Evolutionary conservation across 2,329 filamentous ascomycete species (phyloP), one percentile per base, ranked within the genome.

Genomic region (Penicillium sumatraense): DNA sequence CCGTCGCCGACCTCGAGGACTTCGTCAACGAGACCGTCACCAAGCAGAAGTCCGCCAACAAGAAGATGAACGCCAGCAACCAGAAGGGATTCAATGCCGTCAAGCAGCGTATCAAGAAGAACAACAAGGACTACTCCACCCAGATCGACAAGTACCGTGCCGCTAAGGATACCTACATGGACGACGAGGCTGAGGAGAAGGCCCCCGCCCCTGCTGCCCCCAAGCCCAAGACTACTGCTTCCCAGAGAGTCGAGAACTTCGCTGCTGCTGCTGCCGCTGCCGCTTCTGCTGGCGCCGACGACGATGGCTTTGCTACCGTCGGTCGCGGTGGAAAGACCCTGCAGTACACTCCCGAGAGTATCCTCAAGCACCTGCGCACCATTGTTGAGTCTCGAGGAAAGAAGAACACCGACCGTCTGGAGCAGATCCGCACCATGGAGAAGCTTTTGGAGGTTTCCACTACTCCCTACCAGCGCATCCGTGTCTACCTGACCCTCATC

Each of bases 1-100:
- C 89, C 64, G 86, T 98, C 64, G 89, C 93, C 68, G 93, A 99
- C 72, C 83, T 99, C 62, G 95, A 99, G 80, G 93, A 96, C 68
- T 86, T 89, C 72, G 90, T 97, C 83, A 93, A 93, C 73, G 96
- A 99, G 81, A 88, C 93, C 21, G 85, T 96, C 63, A 87, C 92
- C 68, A 97, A 97, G 84, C 91, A 96, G 74, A 99, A 99, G 83
- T 90, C 96, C 65, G 90, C 90, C 2, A 87, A 89, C 61, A 97
- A 97, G 86, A 98, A 97, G 85, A 96, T 98, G 93, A 99, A 96
- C 80, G 92, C 93, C 59, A 95, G 89, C 72, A 96, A 93, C 73
- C 89, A 92, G 63, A 91, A 92, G 78, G 92, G 93, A 70, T 85
- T 99, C 70, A 99, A 98, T 76, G 91, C 93, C 60, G 90, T 98